These are phyloP conservation scores for Thamnidium elegans DNA, from an alignment of 192 early-diverging fungal genomes.

Conservation along the genomic window DNA sequence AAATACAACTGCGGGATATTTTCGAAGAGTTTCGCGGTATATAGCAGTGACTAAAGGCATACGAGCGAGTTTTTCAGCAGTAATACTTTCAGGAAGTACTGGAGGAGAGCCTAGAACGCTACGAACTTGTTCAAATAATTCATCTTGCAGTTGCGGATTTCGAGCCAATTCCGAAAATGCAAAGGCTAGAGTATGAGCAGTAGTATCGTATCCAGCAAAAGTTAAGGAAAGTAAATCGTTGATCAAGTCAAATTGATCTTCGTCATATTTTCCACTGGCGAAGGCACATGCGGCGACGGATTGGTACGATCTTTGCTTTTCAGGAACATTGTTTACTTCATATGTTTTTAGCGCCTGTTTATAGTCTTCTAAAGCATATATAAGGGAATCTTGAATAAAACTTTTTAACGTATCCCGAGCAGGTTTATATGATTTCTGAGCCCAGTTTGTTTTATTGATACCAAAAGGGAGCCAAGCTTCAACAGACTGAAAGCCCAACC, in stretches of 20 bases:
- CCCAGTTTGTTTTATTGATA: conserved; percentile 33
- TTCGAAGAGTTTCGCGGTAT: conserved; percentile 34
- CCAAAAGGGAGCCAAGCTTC: conserved; percentile 30
- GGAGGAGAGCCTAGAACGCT: conserved; percentile 30
- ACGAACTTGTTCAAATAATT: conserved; percentile 39
- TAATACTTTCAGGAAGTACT: conserved; percentile 16
- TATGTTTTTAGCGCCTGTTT: not conserved
- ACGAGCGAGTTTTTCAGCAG: conserved; percentile 26
- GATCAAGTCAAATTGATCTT: conserved; percentile 32
- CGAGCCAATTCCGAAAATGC: conserved; percentile 41
- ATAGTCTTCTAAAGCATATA: conserved; percentile 1
- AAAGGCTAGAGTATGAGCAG: conserved; percentile 46
- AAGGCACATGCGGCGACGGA: conserved; percentile 23
- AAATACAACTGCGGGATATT: conserved; percentile 37
- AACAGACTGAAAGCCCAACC: conserved; percentile 27
- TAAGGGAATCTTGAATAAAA: conserved; percentile 29
- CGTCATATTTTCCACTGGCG: conserved; percentile 20
- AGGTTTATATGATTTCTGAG: conserved; percentile 22
- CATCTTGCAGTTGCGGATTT: conserved; percentile 42
- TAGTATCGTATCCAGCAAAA: conserved; percentile 57
- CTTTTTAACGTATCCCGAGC: conserved; percentile 25
- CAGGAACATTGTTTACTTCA: not conserved
- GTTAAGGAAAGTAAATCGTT: conserved; percentile 49
- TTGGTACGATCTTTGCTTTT: not conserved
- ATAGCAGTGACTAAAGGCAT: conserved; percentile 31